A percentile compares a stretch with the other conserved stretches of the same genome.
Evolutionary conservation across 345 rosid species (phyloP).

Genomic region (Lagerstroemia speciosa): DNA sequence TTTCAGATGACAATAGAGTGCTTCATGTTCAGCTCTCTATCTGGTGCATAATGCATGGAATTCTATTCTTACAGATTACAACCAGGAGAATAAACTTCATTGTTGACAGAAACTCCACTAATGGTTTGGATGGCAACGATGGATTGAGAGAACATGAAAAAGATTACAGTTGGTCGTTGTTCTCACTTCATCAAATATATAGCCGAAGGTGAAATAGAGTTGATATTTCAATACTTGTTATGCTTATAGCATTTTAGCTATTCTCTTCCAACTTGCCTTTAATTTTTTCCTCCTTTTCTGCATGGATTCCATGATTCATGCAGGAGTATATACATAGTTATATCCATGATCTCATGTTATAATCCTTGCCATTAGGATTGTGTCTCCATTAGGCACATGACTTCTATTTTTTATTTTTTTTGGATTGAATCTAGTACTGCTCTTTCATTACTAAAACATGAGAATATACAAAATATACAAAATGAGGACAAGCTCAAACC

Average conservation of each 20-base stretch:
- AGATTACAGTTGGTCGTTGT: conserved; percentile 79
- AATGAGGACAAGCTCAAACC: too few relatives aligned
- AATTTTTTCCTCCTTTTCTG: background rate
- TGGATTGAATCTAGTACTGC: too few relatives aligned
- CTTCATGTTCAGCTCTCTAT: background rate
- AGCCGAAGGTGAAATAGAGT: conserved; percentile 67
- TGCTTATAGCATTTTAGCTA: background rate
- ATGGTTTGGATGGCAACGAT: conserved; percentile 36
- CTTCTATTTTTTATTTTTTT: too few relatives aligned
- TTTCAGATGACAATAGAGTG: background rate
- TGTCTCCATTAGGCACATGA: too few relatives aligned
- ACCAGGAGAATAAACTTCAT: conserved; percentile 87
- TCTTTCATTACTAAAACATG: too few relatives aligned
- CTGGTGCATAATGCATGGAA: conserved; percentile 3
- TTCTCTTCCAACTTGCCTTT: background rate
- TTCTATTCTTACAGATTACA: conserved; percentile 63
- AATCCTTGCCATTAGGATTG: too few relatives aligned
- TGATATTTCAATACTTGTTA: conserved; percentile 5
- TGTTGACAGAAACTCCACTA: conserved; percentile 32
- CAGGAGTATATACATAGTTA: background rate
- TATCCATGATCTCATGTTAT: background rate
- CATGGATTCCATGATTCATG: background rate
- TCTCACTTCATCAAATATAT: conserved; percentile 89
- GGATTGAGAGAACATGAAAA: conserved; percentile 52
- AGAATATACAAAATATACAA: too few relatives aligned